Evolutionary conservation across 2,329 filamentous ascomycete genomes (phyloP).

Genomic region (Botrytis byssoidea): DNA sequence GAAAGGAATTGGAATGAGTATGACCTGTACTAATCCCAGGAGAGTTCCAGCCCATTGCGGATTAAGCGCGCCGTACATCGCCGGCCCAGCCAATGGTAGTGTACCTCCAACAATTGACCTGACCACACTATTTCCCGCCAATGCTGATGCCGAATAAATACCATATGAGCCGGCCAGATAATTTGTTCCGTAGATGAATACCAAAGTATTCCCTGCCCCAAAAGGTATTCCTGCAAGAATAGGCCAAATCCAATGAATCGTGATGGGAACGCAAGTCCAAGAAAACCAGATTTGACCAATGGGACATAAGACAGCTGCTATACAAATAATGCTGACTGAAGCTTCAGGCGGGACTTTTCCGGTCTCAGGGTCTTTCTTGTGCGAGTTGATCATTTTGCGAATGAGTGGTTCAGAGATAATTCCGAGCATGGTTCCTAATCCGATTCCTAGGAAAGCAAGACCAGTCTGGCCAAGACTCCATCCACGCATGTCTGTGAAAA

Average conservation of each 20-base stretch:
- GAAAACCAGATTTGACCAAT: slow-evolving; percentile 82
- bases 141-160: slow-evolving; percentile 76
- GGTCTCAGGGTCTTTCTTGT: slow-evolving; percentile 72
- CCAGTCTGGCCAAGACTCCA: slow-evolving; percentile 74
- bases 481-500: slow-evolving; percentile 70
- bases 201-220: slow-evolving; percentile 70
- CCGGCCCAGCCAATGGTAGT: slow-evolving; percentile 70
- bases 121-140: slow-evolving; percentile 77
- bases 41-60: slow-evolving; percentile 79
- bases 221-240: slow-evolving; percentile 79
- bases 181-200: slow-evolving; percentile 80
- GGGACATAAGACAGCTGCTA: slow-evolving; percentile 72
- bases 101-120: slow-evolving; percentile 73
- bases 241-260: slow-evolving; percentile 79
- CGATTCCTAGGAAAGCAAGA: slow-evolving; percentile 72
- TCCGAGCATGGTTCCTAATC: slow-evolving; percentile 60
- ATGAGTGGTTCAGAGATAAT: slow-evolving; percentile 69
- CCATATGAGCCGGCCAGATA: slow-evolving; percentile 78
- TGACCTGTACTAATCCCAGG: slow-evolving; percentile 69
- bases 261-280: slow-evolving; percentile 77
- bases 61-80: slow-evolving; percentile 67
- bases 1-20: slow-evolving; percentile 75
- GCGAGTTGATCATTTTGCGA: slow-evolving; percentile 73
- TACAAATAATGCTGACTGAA: slow-evolving; percentile 75
- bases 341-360: slow-evolving; percentile 75